These are phyloP conservation scores for Eucalyptus polybractea DNA, from an alignment of 345 rosid genomes.

Conservation along the genomic window DNA sequence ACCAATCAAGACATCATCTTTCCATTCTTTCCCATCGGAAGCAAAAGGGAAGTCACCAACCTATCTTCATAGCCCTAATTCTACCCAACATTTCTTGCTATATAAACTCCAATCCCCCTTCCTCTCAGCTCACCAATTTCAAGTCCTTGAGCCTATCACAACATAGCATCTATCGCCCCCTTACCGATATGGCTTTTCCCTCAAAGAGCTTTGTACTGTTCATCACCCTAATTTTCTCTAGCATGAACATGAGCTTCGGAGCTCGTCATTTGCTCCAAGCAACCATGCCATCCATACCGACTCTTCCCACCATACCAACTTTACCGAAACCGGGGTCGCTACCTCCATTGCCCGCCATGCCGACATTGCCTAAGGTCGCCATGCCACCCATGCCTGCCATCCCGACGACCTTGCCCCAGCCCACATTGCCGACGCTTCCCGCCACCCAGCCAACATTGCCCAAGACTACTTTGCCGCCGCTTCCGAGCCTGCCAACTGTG, in stretches of 20 bases:
- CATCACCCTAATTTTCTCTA: not conserved
- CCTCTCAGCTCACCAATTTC: no score
- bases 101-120: not conserved
- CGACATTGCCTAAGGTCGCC: not conserved
- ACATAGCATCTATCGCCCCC: not conserved
- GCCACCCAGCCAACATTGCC: not conserved
- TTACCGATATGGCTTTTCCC: not conserved
- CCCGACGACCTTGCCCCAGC: not conserved
- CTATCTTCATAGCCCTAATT: not conserved
- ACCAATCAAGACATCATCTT: not conserved
- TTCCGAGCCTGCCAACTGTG: not conserved
- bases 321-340: not conserved
- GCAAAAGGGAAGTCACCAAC: not conserved
- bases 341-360: not conserved
- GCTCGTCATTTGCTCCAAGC: slow-evolving; percentile 8
- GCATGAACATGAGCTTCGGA: not conserved
- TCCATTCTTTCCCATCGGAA: not conserved
- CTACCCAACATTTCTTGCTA: not conserved
- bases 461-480: not conserved
- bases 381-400: not conserved
- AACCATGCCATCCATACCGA: not conserved
- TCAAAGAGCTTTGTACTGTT: not conserved
- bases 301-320: not conserved
- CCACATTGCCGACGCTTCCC: not conserved
- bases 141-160: not conserved